Base-by-base conservation (phyloP, 495 filamentous ascomycete genomes). In the Tuber melanosporum region DNA sequence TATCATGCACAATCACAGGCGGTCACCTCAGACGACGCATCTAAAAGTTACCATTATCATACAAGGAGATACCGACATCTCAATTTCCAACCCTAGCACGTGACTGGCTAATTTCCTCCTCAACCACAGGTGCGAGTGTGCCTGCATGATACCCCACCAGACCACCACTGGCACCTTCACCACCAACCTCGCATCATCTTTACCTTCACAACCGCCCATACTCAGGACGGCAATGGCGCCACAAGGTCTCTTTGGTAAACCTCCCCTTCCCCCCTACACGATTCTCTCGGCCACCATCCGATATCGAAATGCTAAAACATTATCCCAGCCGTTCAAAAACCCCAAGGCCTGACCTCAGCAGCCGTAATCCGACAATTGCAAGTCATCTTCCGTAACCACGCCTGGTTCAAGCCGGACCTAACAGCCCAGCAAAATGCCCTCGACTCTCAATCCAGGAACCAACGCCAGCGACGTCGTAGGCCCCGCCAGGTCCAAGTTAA, bases 401-500 rank as follows among this genome's bases (percentile, higher is more conserved):
- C 57, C 57, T 66, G 57, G 57, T 66, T 66, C 57, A 66, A 66
- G 3, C 26, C 57, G 14, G 57, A 66, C 14, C 57, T 66, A 15
- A 14, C n/a, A 5, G 26, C 26, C 3, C 57, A 17, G 26, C 57
- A 66, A 66, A 32, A 32, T 14, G 57, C 26, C 10, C 12, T 66
- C 3, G 57, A 66, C n/a, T 14, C 57, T 6, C n/a, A 66, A 66
- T 36, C 26, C 6, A 3, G 4, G 3, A 36, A 2, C n/a, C 57
- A 66, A 14, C 57, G 26, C 26, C 57, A 15, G n/a, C 57, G 57
- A 36, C 57, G 57, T 2, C 57, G 57, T 36, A 15, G 26, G n/a
- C 2, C 52, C n/a, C 26, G 57, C 57, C 52, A 32, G n/a, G 76
- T 92, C 12, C 87, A 92, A 75, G 91, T 98, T 77, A 99, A 99